A percentile compares a stretch with the other conserved stretches of the same genome.
These are phyloP conservation scores for Coemansia sp. DNA, from an alignment of 192 early-diverging fungal species.

Conservation along the genomic window DNA sequence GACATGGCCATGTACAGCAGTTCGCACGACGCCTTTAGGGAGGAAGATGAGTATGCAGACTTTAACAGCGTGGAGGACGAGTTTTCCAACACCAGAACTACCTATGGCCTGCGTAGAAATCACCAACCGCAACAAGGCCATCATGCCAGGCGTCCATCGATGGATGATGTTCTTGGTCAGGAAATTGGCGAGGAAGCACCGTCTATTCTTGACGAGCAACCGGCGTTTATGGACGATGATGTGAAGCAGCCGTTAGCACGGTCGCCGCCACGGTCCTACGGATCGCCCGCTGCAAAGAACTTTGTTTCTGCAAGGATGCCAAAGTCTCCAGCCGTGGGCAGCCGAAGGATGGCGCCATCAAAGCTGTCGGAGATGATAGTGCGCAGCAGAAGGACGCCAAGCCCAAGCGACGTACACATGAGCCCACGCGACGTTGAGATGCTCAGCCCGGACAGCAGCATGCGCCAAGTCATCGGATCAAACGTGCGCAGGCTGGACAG, in stretches of 20 bases:
- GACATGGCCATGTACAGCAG: constrained; percentile 7
- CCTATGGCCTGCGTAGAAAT: constrained; percentile 10
- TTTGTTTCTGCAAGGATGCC: constrained; percentile 42
- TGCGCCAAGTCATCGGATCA: constrained; percentile 7
- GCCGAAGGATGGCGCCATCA: background rate
- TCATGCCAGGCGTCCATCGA: constrained; percentile 22
- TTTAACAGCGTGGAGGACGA: constrained; percentile 21
- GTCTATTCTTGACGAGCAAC: constrained; percentile 49
- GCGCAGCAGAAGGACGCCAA: constrained; percentile 18
- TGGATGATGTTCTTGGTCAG: constrained; percentile 29
- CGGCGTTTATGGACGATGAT: constrained; percentile 46
- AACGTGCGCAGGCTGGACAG: background rate
- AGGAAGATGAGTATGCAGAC: constrained; percentile 39
- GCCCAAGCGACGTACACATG: constrained; percentile 9
- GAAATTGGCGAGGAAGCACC: constrained; percentile 28
- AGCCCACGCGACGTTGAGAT: constrained; percentile 16
- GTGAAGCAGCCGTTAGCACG: constrained; percentile 14
- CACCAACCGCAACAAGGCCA: constrained; percentile 13
- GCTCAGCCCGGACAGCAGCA: background rate
- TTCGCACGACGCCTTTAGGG: constrained; percentile 31
- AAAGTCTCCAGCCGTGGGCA: constrained; percentile 20
- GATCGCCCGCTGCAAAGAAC: constrained; percentile 47
- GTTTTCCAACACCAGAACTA: constrained; percentile 14
- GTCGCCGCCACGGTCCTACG: constrained; percentile 27
- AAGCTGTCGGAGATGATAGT: constrained; percentile 10